phyloP scores from a whole-genome alignment of 306 rosid genomes.

The Citrullus mucosospermus region DNA sequence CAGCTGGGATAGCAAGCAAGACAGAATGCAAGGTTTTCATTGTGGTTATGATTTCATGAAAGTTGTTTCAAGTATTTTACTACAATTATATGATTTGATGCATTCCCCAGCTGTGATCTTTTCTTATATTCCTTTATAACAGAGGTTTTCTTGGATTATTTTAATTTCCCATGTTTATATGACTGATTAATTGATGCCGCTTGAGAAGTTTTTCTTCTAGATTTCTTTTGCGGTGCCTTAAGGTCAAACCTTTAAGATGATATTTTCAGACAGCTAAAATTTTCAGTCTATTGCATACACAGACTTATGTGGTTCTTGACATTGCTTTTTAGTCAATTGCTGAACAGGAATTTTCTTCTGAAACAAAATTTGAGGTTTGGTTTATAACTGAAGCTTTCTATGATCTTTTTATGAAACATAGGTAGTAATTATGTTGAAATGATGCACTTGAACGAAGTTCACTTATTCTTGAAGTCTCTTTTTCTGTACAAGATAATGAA shows the following conservation, averaged over 20 bases:
- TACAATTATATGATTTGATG: background rate
- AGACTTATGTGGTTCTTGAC: background rate
- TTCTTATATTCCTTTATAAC: background rate
- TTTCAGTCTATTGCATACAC: background rate
- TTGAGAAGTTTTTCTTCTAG: background rate
- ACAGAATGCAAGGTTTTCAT: constrained; percentile 83
- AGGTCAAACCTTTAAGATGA: background rate
- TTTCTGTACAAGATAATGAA: background rate
- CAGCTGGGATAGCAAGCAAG: constrained; percentile 35
- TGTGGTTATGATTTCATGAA: constrained; percentile 11
- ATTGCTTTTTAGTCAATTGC: background rate
- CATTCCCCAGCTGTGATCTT: background rate
- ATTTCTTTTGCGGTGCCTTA: background rate
- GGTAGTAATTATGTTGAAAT: background rate
- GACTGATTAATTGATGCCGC: background rate
- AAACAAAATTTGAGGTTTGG: background rate
- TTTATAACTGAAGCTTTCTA: background rate
- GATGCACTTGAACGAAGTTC: background rate
- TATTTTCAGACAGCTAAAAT: background rate
- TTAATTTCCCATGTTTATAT: background rate
- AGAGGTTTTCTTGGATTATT: background rate
- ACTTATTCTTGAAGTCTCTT: background rate
- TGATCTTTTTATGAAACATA: background rate
- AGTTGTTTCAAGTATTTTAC: constrained; percentile 9
- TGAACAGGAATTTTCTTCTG: background rate